These are phyloP conservation scores for Cercospora zeina DNA, from an alignment of 2,329 filamentous ascomycete genomes.

Conservation along the genomic window DNA sequence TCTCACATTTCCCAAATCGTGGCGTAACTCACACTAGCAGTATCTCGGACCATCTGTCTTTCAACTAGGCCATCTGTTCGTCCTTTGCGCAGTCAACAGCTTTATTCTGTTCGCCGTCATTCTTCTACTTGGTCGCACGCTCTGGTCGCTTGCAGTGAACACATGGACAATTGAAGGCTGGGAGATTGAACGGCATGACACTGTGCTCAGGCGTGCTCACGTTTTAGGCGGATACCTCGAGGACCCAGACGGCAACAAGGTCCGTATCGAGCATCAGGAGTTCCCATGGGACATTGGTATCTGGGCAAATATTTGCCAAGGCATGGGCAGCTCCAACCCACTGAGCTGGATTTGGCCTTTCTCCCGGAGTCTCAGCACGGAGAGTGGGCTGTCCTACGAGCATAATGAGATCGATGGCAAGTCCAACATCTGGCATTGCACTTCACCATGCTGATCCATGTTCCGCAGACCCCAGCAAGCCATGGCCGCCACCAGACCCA, in stretches of 20 bases:
- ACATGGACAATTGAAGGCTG: constrained; percentile 79
- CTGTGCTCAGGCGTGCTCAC: constrained; percentile 48
- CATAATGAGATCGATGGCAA: constrained; percentile 75
- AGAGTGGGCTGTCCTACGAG: constrained; percentile 61
- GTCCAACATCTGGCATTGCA: constrained; percentile 39
- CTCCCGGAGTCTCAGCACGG: constrained; percentile 51
- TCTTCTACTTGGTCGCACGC: constrained; percentile 64
- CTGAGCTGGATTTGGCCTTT: constrained; percentile 71
- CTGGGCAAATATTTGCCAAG: constrained; percentile 70
- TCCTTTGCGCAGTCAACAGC: constrained; percentile 60
- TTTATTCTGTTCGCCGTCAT: constrained; percentile 62
- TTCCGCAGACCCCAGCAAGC: constrained; percentile 38
- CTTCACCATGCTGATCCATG: constrained; percentile 40
- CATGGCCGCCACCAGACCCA: constrained; percentile 55
- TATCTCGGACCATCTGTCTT: constrained; percentile 69
- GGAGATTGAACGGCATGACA: constrained; percentile 57
- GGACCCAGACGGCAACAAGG: constrained; percentile 56
- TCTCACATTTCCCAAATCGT: neutral
- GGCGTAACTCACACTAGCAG: constrained; percentile 33
- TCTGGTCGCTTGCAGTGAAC: constrained; percentile 65
- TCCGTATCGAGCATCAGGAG: constrained; percentile 65
- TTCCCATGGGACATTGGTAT: constrained; percentile 81
- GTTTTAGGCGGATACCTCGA: constrained; percentile 58
- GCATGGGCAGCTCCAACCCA: constrained; percentile 69
- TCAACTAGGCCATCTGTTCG: constrained; percentile 62